Evolutionary conservation across 306 rosid genomes (phyloP).

Genomic region (Quercus aquifolioides): DNA sequence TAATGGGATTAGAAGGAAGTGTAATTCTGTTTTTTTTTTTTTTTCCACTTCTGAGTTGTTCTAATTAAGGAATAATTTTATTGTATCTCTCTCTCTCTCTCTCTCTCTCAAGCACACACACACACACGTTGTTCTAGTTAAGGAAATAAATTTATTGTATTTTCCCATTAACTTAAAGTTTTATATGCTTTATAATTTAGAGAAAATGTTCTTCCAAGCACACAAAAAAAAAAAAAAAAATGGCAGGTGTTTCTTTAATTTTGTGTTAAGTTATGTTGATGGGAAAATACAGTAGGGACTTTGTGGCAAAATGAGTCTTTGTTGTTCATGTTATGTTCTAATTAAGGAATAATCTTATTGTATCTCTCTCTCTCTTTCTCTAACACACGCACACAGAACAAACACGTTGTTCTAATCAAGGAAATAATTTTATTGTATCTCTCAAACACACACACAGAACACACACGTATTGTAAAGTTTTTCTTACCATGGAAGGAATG

Average conservation of each 20-base stretch:
- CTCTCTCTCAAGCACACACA: not conserved
- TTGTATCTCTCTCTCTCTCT: not conserved
- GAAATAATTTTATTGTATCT: too few relatives aligned
- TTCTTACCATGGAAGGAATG: too few relatives aligned
- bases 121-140: not conserved
- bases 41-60: not conserved
- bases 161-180: too few relatives aligned
- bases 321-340: not conserved
- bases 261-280: conserved; percentile 15
- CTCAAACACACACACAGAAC: not conserved
- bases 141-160: too few relatives aligned
- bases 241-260: not conserved
- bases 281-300: not conserved
- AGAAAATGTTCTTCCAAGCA: too few relatives aligned
- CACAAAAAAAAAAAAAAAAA: too few relatives aligned
- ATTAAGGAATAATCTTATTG: not conserved
- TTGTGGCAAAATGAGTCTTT: not conserved
- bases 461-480: not conserved
- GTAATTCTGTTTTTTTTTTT: not conserved
- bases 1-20: not conserved
- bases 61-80: not conserved
- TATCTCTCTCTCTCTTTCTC: not conserved
- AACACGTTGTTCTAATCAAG: too few relatives aligned
- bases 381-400: not conserved
- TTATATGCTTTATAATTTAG: too few relatives aligned